These are phyloP conservation scores for Thalassiosira mediterranea DNA, from an alignment of 352 stramenopile genomes.

Conservation along the genomic window DNA sequence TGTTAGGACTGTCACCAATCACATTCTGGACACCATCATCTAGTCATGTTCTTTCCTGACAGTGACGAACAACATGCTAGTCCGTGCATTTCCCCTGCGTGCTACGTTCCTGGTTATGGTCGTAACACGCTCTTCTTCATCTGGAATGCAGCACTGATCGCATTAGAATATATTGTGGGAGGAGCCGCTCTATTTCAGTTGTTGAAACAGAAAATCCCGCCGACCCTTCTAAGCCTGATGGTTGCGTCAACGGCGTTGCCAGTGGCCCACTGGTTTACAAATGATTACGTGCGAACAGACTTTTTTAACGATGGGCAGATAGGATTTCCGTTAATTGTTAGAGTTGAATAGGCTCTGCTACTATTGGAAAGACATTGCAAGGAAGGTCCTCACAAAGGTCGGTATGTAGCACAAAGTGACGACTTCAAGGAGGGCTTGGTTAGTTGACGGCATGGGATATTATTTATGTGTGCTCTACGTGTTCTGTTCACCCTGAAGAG, in stretches of 20 bases:
- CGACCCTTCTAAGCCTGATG: constrained; percentile 38
- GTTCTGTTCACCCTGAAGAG: neutral
- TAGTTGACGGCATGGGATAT: too few relatives aligned
- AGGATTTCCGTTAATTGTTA: constrained; percentile 58
- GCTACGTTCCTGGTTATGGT: constrained; percentile 44
- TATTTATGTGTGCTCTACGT: too few relatives aligned
- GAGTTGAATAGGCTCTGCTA: too few relatives aligned
- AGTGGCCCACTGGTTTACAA: constrained; percentile 73
- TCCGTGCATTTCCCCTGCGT: constrained; percentile 21
- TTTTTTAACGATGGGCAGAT: constrained; percentile 62
- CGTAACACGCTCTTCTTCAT: constrained; percentile 67
- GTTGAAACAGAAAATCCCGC: constrained; percentile 39
- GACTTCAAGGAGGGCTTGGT: too few relatives aligned
- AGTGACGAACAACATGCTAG: constrained; percentile 9
- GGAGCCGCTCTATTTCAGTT: constrained; percentile 34
- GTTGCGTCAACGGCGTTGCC: constrained; percentile 52
- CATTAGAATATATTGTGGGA: constrained; percentile 59
- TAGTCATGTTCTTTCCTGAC: constrained; percentile 31
- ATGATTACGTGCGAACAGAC: constrained; percentile 61
- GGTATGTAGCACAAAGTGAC: too few relatives aligned
- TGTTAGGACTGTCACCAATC: too few relatives aligned
- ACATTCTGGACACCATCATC: too few relatives aligned
- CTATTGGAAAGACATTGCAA: too few relatives aligned
- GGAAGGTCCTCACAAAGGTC: too few relatives aligned
- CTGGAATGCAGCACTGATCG: constrained; percentile 73